Percentiles rank a stretch among this genome's conserved stretches.
These are phyloP conservation scores for Diaporthe citrichinensis DNA, from an alignment of 2,329 filamentous ascomycete species.

Conservation along the genomic window DNA sequence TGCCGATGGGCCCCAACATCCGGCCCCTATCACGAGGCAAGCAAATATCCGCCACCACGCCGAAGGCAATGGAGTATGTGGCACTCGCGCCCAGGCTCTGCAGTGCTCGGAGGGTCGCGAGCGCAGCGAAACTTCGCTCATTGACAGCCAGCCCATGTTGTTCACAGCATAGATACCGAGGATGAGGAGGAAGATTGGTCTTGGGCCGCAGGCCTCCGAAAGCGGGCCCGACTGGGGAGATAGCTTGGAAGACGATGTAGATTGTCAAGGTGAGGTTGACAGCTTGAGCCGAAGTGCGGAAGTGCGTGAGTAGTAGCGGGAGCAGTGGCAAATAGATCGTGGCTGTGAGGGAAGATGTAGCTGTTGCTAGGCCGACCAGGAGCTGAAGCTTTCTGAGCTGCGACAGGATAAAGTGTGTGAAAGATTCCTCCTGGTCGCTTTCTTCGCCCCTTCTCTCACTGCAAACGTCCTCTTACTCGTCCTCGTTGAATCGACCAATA, in stretches of 20 bases:
- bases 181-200: conserved; percentile 69
- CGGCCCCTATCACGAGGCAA: conserved; percentile 75
- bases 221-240: conserved; percentile 70
- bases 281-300: conserved; percentile 48
- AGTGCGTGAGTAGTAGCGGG: conserved; percentile 48
- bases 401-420: neutral
- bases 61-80: conserved; percentile 75
- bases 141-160: conserved; percentile 68
- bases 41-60: conserved; percentile 77
- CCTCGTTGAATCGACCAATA: no score
- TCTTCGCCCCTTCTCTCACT: neutral
- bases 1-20: conserved; percentile 75
- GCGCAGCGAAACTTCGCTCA: conserved; percentile 63
- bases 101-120: conserved; percentile 69
- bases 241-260: conserved; percentile 71
- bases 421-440: neutral
- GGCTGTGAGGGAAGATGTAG: conserved; percentile 32
- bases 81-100: conserved; percentile 73
- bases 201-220: conserved; percentile 67
- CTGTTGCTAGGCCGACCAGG: neutral
- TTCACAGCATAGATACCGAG: conserved; percentile 67
- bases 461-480: no score
- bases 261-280: conserved; percentile 64
- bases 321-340: conserved; percentile 63
- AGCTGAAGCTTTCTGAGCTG: neutral